Evolutionary conservation across 352 stramenopile genomes (phyloP).

Genomic region (Globisporangium parvum): DNA sequence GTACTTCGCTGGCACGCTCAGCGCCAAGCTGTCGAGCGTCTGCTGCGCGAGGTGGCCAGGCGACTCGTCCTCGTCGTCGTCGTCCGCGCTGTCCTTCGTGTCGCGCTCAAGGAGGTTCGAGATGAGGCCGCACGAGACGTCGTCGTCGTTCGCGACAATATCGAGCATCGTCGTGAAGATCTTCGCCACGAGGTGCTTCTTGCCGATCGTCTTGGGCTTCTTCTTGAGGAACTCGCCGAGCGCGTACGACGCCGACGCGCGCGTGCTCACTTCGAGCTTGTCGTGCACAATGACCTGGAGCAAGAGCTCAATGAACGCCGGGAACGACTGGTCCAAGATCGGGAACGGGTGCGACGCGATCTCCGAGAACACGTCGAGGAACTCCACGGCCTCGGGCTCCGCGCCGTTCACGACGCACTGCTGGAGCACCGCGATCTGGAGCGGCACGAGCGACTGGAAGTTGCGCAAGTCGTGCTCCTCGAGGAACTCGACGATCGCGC

Average conservation of each 20-base stretch:
- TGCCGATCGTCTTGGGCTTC: constrained; percentile 87
- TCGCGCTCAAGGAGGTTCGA: constrained; percentile 76
- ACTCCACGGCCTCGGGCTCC: constrained; percentile 78
- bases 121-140: constrained; percentile 79
- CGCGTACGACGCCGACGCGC: constrained; percentile 72
- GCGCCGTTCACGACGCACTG: constrained; percentile 74
- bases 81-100: constrained; percentile 33
- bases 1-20: constrained; percentile 81
- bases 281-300: constrained; percentile 76
- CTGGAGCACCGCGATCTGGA: constrained; percentile 84
- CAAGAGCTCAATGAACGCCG: constrained; percentile 76
- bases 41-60: constrained; percentile 79
- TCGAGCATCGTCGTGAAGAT: constrained; percentile 86
- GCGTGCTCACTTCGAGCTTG: constrained; percentile 71
- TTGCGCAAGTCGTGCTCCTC: constrained; percentile 62
- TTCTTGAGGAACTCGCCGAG: constrained; percentile 86
- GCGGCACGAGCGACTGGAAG: constrained; percentile 71
- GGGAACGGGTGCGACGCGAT: constrained; percentile 81
- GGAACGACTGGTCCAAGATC: constrained; percentile 76
- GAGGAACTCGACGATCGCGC: constrained; percentile 74
- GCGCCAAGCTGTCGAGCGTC: constrained; percentile 77
- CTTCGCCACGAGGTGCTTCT: constrained; percentile 75
- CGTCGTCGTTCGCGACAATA: constrained; percentile 71
- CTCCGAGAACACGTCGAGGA: constrained; percentile 84
- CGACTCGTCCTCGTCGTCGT: constrained; percentile 77